Evolutionary conservation across 2,329 filamentous ascomycete species (phyloP), one percentile per base, ranked within the genome.

Genomic region (Leptodontidium sp.): DNA sequence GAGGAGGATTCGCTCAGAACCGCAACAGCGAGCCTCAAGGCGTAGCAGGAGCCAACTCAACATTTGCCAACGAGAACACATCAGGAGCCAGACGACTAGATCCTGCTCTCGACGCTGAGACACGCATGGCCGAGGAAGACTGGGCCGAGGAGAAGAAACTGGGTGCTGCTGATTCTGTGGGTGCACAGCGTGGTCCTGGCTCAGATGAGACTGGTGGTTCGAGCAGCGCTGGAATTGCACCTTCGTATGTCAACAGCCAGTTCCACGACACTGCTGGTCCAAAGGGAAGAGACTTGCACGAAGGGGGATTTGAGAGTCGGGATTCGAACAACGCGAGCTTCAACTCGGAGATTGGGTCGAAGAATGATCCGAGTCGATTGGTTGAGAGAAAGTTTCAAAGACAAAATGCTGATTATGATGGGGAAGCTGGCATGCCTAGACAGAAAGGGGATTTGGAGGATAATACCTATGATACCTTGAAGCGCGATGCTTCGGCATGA

Each of bases 1-100:
- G 85, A 67, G 92, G 91, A 72, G 81, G 79, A 14, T 93, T 92
- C 75, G 81, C 85, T 50, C 78, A 84, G 67, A 92, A 93, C 80
- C 82, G 84, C 29, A 82, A 85, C 70, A 82, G 85, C 68, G 82
- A 84, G 50, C 82, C 83, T 6, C 81, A 82, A 40, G 78, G 80
- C 15, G 85, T 88, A 61, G 80, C 82, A 9, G 85, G 86, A 52
- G 73, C 75, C n/a, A 83, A 84, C 58, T 87, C 84, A 43, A 90
- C 84, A 24, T 82, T 86, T 63, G 86, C 85, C 78, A 90, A 81
- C 72, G 86, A 82, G 68, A 82, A 88, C 79, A 87, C 82, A 2
- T 86, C 84, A 6, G 82, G 80, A 61, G 85, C 88, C 4, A 84
- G 78, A 11, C 81, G 78, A 9, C 82, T 90, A 8, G 79, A 82